Base-by-base conservation (phyloP, 805 yeast genomes). In the Candida easanensis region DNA sequence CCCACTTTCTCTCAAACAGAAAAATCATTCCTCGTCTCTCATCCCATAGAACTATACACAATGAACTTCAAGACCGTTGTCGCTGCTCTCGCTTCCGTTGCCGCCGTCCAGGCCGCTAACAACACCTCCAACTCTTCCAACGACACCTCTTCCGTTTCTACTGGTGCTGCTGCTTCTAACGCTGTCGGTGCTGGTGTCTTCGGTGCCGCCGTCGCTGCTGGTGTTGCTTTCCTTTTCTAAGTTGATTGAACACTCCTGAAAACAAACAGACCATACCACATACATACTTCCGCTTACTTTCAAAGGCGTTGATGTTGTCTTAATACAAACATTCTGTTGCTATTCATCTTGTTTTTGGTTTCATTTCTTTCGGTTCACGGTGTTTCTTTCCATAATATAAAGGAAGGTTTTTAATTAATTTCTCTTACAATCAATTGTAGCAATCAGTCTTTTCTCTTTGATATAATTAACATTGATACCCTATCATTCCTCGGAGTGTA, bases 181-280 rank as follows among this genome's bases (percentile, higher is more conserved):
- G 74, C 77, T 51, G 71, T 76, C 63, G 80, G 82, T 70, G 84
- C 88, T 63, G 82, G 85, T 71, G 78, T 80, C 63, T 70, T 82
- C 60, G 90, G 88, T 77, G 89, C 86, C 60, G 87, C 82, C 64
- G 86, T 84, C 57, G 90, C 89, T 56, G 90, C 89, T 62, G 90
- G 88, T 76, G 81, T 82, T 50, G 74, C 72, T 60, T 68, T 69
- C 69, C 64, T 69, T 60, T 68, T 70, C 66, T 70, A 69, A 66
- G 62, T 43, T 45, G 40, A 31, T 31, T 35, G 48, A 36, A 40
- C 39, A 49, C 50, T 15, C 41, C 28, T 40, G 39, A 39, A 39
- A 30, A 43, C 45, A 39, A 42, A 46, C 46, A 38, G 44, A 38
- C 38, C 41, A 38, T 34, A 28, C 39, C 39, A 36, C 39, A 38